phyloP scores from a whole-genome alignment of 768 basidiomycete genomes.

The Ramaria sp. region DNA sequence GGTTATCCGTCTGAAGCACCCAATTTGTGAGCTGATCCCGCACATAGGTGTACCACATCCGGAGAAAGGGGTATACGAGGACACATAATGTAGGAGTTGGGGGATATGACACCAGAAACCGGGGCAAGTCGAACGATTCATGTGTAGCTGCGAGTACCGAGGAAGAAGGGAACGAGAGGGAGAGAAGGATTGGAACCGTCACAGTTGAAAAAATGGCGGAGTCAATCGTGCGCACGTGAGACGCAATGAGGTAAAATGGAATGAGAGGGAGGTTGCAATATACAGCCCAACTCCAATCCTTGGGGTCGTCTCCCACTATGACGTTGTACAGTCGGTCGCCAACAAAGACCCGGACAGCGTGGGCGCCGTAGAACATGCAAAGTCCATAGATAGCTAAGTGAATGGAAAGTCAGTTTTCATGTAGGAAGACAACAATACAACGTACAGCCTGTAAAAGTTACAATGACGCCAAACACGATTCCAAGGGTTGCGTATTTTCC shows the following conservation, averaged over 20 bases:
- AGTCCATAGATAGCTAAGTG: slow-evolving; percentile 34
- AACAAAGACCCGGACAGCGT: slow-evolving; percentile 58
- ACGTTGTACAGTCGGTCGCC: slow-evolving; percentile 57
- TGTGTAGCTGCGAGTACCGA: not conserved
- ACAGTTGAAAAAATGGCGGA: slow-evolving; percentile 18
- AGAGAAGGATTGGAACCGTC: slow-evolving; percentile 24
- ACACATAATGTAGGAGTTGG: slow-evolving; percentile 2
- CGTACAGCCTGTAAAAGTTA: slow-evolving; percentile 54
- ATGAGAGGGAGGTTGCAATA: slow-evolving; percentile 67
- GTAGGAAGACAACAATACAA: not conserved
- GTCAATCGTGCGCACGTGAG: slow-evolving; percentile 28
- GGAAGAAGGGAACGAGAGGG: slow-evolving; percentile 16
- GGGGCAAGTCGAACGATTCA: not conserved
- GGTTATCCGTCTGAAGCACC: not conserved
- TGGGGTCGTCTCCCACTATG: slow-evolving; percentile 56
- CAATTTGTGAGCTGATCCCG: not conserved
- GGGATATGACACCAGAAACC: not conserved
- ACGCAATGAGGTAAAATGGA: slow-evolving; percentile 54
- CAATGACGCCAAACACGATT: slow-evolving; percentile 37
- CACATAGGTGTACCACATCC: slow-evolving; percentile 5
- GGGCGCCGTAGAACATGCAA: slow-evolving; percentile 60
- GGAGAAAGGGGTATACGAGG: not conserved
- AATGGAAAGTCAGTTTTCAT: slow-evolving; percentile 6
- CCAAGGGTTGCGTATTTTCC: slow-evolving; percentile 45
- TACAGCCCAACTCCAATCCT: slow-evolving; percentile 67